Evolutionary conservation across 1,139 yeast species (phyloP), one percentile per base, ranked within the genome.

Genomic region (Zhuliangozyma parablackwelliae): DNA sequence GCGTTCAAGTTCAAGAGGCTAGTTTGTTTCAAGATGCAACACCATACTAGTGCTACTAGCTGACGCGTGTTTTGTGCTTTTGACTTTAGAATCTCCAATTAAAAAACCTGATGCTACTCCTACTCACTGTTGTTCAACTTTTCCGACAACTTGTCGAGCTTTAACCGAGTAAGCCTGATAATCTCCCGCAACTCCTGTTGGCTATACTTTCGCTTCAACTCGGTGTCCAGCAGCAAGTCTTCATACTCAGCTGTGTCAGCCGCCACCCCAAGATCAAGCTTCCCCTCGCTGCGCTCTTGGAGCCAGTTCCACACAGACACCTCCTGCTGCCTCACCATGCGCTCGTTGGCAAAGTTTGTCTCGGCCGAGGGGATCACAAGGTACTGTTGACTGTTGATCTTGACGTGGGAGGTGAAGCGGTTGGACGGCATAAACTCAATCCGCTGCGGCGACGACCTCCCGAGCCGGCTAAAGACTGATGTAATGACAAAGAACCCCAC

Each of bases 271-370:
- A 53, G 39, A 10, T 49, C 42, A n/a, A 57, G 36, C 28, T 50
- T 46, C 26, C 56, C 50, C 6, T 54, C 59, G 34, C 71, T 71
- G 36, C 85, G 70, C 32, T 74, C 75, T 38, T 79, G 77, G 31
- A 88, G 72, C 96, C 96, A 89, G 35, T 78, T 72, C 96, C 96
- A 89, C 39, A 89, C 58, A 30, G 75, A 73, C 29, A 73, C 71
- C 57, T 88, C 95, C 41, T 80, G 76, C 39, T 72, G 67, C 44
- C 68, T 49, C 36, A 60, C 51, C 36, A 57, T 46, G 30, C 56
- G 48, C 10, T 55, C 56, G 41, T 65, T 61, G 35, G 62, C 57
- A 37, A 74, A 54, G 20, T 59, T 59, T 12, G 74, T 56, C 7
- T 70, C 73, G 32, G 69, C 54, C 9, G 70, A 61, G 2, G 82